phyloP scores from a whole-genome alignment of 148 eudicot species.

The Cornus florida region DNA sequence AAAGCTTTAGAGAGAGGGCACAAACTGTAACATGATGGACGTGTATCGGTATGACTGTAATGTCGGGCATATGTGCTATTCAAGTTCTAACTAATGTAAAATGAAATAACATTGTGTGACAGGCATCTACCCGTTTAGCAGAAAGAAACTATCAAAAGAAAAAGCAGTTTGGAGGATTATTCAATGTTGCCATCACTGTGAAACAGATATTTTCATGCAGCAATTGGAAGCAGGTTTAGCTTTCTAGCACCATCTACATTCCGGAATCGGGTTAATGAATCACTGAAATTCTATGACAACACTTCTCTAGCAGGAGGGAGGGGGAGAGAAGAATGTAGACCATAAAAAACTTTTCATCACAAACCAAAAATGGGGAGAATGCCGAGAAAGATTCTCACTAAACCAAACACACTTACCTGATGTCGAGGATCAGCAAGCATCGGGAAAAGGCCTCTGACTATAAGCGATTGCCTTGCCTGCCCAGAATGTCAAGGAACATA shows the following conservation, averaged over 20 bases:
- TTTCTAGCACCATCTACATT: too few relatives aligned
- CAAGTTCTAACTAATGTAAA: neutral
- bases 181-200: too few relatives aligned
- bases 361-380: neutral
- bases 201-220: too few relatives aligned
- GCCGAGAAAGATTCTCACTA: neutral
- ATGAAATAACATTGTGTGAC: neutral
- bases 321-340: too few relatives aligned
- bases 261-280: neutral
- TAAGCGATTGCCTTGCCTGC: conserved; percentile 85
- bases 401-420: conserved; percentile 53
- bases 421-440: conserved; percentile 92
- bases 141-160: too few relatives aligned
- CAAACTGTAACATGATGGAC: too few relatives aligned
- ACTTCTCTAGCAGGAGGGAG: too few relatives aligned
- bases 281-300: too few relatives aligned
- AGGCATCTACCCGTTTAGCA: neutral
- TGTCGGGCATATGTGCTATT: too few relatives aligned
- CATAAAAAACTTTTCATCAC: neutral
- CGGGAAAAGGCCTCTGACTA: conserved; percentile 79
- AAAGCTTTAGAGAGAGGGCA: neutral
- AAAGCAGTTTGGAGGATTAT: too few relatives aligned
- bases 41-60: neutral
- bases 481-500: neutral
- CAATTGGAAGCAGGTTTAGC: too few relatives aligned